These are phyloP conservation scores for Camptophora hylomeconis DNA, from an alignment of 2,329 filamentous ascomycete species.

Conservation along the genomic window DNA sequence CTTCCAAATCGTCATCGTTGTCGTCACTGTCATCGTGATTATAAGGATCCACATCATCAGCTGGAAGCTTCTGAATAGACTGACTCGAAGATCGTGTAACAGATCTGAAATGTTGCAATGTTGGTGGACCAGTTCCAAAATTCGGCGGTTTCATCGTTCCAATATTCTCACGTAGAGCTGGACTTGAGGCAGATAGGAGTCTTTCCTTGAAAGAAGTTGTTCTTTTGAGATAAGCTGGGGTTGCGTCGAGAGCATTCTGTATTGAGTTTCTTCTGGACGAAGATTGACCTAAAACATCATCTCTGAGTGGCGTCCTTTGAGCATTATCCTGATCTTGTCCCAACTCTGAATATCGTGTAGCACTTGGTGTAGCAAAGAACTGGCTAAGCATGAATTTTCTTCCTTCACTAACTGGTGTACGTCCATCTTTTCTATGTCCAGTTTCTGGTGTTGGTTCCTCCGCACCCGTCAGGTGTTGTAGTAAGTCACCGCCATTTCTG, in stretches of 20 bases:
- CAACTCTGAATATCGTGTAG: slow-evolving; percentile 26
- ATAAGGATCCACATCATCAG: slow-evolving; percentile 21
- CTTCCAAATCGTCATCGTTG: slow-evolving; percentile 30
- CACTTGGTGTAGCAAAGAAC: slow-evolving; percentile 33
- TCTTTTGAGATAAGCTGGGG: slow-evolving; percentile 15
- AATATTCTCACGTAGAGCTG: not conserved
- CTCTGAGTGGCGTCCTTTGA: slow-evolving; percentile 4
- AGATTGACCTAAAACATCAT: slow-evolving; percentile 7
- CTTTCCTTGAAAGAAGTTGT: slow-evolving; percentile 17
- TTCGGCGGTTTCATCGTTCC: not conserved
- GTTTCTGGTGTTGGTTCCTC: slow-evolving; percentile 1
- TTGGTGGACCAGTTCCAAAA: slow-evolving; percentile 6
- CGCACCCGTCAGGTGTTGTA: slow-evolving; percentile 2
- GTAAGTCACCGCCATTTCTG: slow-evolving; percentile 6
- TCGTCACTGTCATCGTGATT: slow-evolving; percentile 24
- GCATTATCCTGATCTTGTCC: slow-evolving; percentile 4
- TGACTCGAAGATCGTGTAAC: not conserved
- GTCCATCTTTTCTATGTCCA: slow-evolving; percentile 11
- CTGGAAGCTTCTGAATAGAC: not conserved
- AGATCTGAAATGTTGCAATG: slow-evolving; percentile 7
- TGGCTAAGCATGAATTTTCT: slow-evolving; percentile 32
- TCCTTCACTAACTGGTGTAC: slow-evolving; percentile 30
- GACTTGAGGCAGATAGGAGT: slow-evolving; percentile 12
- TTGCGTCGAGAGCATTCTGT: slow-evolving; percentile 7
- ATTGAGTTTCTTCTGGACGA: slow-evolving; percentile 4